Evolutionary conservation across 176 grass and related monocot genomes (phyloP).

Genomic region (Puccinellia tenuiflora): DNA sequence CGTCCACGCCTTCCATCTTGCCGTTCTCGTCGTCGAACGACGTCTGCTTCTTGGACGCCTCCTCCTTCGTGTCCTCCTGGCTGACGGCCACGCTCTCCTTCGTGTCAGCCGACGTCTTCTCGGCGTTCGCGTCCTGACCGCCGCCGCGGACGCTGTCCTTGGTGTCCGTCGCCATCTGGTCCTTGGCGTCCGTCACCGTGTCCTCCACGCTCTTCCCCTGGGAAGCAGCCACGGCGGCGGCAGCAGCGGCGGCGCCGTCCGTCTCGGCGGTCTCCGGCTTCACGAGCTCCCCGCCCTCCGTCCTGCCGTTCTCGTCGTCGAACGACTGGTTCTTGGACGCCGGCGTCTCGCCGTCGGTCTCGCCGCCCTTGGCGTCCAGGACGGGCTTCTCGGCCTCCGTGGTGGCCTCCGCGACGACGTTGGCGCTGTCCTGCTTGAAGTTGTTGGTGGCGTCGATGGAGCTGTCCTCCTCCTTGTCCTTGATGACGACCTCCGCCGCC

Average conservation of each 20-base stretch:
- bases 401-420: conserved; percentile 15
- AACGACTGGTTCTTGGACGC: conserved; percentile 38
- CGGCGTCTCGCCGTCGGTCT: conserved; percentile 15
- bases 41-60: conserved; percentile 24
- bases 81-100: not conserved
- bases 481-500: conserved; percentile 21
- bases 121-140: not conserved
- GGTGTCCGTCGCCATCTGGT: not conserved
- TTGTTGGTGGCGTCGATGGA: conserved; percentile 62
- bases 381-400: conserved; percentile 12
- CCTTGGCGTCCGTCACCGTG: not conserved
- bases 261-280: conserved; percentile 40
- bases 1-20: conserved; percentile 65
- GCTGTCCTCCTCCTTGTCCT: conserved; percentile 48
- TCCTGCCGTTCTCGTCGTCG: conserved; percentile 70
- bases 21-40: conserved; percentile 61
- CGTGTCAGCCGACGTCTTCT: not conserved
- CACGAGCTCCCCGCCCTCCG: conserved; percentile 68
- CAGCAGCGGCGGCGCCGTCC: conserved; percentile 12
- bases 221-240: not conserved
- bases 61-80: not conserved
- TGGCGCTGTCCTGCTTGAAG: conserved; percentile 46
- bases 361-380: not conserved
- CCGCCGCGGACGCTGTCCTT: not conserved
- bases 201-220: conserved; percentile 37